Percentiles rank a stretch among this genome's conserved stretches.
These are phyloP conservation scores for Solanum hybrid DNA, from an alignment of 305 asterid species.

Conservation along the genomic window DNA sequence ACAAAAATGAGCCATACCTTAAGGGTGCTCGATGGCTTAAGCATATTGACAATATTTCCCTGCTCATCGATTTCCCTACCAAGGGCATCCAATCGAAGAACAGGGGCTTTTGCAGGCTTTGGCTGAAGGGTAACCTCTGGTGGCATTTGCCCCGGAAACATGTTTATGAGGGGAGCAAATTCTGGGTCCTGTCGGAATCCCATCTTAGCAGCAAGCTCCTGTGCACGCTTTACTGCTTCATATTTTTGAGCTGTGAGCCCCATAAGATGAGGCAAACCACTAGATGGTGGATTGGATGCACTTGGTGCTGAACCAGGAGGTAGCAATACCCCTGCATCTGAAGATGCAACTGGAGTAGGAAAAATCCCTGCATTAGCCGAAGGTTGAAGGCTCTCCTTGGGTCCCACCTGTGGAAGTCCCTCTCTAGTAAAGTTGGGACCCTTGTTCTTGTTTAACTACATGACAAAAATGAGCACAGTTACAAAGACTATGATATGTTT, in stretches of 20 bases:
- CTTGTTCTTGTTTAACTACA: constrained; percentile 29
- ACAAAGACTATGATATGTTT: not conserved
- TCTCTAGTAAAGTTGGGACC: constrained; percentile 36
- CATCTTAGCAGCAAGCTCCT: constrained; percentile 91
- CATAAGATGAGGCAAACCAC: constrained; percentile 60
- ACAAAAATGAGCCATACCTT: constrained; percentile 40
- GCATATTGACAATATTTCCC: constrained; percentile 75
- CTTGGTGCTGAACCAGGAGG: constrained; percentile 8
- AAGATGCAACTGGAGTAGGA: constrained; percentile 22
- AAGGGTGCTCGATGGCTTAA: constrained; percentile 79
- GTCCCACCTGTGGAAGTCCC: constrained; percentile 38
- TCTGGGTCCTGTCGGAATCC: constrained; percentile 95
- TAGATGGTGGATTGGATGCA: constrained; percentile 24
- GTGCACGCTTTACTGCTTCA: constrained; percentile 93
- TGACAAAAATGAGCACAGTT: not conserved
- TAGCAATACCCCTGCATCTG: constrained; percentile 3
- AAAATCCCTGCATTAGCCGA: constrained; percentile 34
- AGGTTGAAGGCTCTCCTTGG: constrained; percentile 29
- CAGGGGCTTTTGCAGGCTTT: constrained; percentile 87
- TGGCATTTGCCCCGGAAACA: constrained; percentile 88
- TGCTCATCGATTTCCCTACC: constrained; percentile 96
- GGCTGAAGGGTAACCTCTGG: constrained; percentile 68
- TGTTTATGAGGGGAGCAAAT: constrained; percentile 79
- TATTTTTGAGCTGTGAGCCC: constrained; percentile 72
- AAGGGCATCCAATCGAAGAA: constrained; percentile 82